Evolutionary conservation across 2,329 filamentous ascomycete genomes (phyloP).

Genomic region (Cladosporium sp.): DNA sequence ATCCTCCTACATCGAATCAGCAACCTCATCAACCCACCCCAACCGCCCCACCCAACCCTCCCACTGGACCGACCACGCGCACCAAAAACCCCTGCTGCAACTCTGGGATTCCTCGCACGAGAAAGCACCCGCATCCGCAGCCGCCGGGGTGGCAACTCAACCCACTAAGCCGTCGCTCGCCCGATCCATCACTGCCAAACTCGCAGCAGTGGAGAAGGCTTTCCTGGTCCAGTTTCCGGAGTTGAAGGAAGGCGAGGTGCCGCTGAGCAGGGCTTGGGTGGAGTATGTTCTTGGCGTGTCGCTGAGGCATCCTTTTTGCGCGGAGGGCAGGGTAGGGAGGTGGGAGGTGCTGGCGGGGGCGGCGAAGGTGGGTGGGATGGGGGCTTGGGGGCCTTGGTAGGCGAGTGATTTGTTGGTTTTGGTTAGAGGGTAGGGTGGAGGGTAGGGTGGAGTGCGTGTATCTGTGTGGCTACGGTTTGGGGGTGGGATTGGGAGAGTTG

Average conservation of each 20-base stretch:
- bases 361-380: conserved; percentile 17
- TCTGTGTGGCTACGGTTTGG: too few species aligned
- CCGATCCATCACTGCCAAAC: too few species aligned
- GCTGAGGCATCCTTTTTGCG: conserved; percentile 23
- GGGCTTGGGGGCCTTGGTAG: too few species aligned
- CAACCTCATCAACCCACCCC: conserved; percentile 17
- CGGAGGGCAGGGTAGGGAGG: conserved; percentile 23
- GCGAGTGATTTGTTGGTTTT: too few species aligned
- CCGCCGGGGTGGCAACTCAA: too few species aligned
- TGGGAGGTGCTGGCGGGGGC: conserved; percentile 25
- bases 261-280: conserved; percentile 22
- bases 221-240: conserved; percentile 23
- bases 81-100: conserved; percentile 20
- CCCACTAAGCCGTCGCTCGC: too few species aligned
- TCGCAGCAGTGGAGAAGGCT: conserved; percentile 19
- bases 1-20: not conserved
- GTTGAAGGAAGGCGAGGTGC: conserved; percentile 19
- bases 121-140: too few species aligned
- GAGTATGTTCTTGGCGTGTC: conserved; percentile 25
- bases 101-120: conserved; percentile 20
- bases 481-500: too few species aligned
- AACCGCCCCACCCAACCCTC: conserved; percentile 21
- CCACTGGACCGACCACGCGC: conserved; percentile 24
- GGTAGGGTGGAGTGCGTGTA: too few species aligned
- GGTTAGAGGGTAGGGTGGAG: too few species aligned